Percentiles rank a stretch among this genome's conserved stretches.
phyloP scores from a whole-genome alignment of 352 stramenopile species.

The Phytophthora gonapodyides region DNA sequence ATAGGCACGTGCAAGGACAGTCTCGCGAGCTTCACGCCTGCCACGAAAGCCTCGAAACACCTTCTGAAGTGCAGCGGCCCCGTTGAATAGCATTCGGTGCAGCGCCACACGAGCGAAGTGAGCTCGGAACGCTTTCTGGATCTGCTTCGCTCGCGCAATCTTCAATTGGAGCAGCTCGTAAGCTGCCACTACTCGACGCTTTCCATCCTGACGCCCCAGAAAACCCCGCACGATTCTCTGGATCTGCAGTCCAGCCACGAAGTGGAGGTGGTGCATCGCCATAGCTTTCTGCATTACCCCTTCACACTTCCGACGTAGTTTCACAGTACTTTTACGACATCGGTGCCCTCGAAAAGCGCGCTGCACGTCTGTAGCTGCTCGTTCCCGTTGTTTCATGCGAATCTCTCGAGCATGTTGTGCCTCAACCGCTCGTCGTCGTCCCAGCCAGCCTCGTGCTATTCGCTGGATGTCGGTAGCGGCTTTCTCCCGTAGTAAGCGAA shows the following conservation, averaged over 20 bases:
- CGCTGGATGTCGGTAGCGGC: constrained; percentile 46
- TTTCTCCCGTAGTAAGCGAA: constrained; percentile 34
- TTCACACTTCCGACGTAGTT: constrained; percentile 24
- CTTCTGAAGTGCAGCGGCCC: constrained; percentile 55
- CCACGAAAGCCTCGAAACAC: constrained; percentile 56
- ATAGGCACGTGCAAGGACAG: constrained; percentile 56
- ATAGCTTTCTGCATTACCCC: constrained; percentile 26
- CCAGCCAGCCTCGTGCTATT: constrained; percentile 46
- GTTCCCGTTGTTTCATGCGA: constrained; percentile 20
- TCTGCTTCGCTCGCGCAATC: constrained; percentile 33
- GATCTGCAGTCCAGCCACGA: constrained; percentile 42
- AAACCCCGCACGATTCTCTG: constrained; percentile 47
- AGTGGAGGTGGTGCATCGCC: neutral
- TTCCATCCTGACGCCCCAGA: constrained; percentile 39
- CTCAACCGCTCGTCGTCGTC: constrained; percentile 31
- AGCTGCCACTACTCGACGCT: constrained; percentile 21
- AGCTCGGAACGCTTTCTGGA: constrained; percentile 62
- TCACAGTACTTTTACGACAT: constrained; percentile 20
- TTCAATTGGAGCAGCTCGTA: constrained; percentile 31
- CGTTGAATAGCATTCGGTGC: constrained; percentile 36
- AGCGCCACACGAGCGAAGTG: constrained; percentile 57
- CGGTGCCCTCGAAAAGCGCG: constrained; percentile 44
- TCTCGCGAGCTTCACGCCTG: constrained; percentile 34
- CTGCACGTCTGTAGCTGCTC: constrained; percentile 42
- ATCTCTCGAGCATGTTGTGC: constrained; percentile 26